Evolutionary conservation across 164 flowering plant species (phyloP).

Genomic region (Malania oleifera): DNA sequence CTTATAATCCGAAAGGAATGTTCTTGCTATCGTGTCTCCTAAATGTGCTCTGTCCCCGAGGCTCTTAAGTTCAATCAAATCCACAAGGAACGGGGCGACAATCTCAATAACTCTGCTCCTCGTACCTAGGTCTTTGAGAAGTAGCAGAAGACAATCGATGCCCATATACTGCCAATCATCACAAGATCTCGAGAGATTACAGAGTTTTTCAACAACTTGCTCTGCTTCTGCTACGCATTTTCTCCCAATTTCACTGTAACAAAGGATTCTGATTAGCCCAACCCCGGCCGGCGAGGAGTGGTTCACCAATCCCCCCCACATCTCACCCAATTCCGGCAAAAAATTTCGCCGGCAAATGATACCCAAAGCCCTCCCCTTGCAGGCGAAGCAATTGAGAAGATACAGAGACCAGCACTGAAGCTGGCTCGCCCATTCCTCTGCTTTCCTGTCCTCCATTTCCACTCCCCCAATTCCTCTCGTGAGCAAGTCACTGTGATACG

Average conservation of each 20-base stretch:
- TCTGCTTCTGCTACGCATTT: conserved; percentile 31
- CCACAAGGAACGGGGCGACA: conserved; percentile 35
- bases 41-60: conserved; percentile 43
- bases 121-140: conserved; percentile 56
- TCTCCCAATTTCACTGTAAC: conserved; percentile 62
- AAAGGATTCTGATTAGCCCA: conserved; percentile 58
- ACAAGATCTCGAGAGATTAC: conserved; percentile 73
- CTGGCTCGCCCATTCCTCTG: conserved; percentile 92
- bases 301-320: conserved; percentile 84
- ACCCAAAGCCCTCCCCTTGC: conserved; percentile 35
- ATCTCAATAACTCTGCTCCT: conserved; percentile 49
- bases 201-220: conserved; percentile 37
- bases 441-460: conserved; percentile 67
- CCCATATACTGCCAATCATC: conserved; percentile 94
- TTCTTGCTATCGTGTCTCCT: conserved; percentile 46
- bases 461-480: conserved; percentile 64
- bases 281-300: conserved; percentile 60
- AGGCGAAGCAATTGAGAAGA: conserved; percentile 71
- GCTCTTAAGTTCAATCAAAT: conserved; percentile 47
- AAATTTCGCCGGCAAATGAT: conserved; percentile 50
- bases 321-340: conserved; percentile 40
- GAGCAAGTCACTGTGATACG: conserved; percentile 63
- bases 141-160: conserved; percentile 63
- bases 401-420: conserved; percentile 79
- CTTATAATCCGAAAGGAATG: conserved; percentile 31